These are phyloP conservation scores for Aspergillus pseudoterreus DNA, from an alignment of 2,329 filamentous ascomycete species.

Conservation along the genomic window DNA sequence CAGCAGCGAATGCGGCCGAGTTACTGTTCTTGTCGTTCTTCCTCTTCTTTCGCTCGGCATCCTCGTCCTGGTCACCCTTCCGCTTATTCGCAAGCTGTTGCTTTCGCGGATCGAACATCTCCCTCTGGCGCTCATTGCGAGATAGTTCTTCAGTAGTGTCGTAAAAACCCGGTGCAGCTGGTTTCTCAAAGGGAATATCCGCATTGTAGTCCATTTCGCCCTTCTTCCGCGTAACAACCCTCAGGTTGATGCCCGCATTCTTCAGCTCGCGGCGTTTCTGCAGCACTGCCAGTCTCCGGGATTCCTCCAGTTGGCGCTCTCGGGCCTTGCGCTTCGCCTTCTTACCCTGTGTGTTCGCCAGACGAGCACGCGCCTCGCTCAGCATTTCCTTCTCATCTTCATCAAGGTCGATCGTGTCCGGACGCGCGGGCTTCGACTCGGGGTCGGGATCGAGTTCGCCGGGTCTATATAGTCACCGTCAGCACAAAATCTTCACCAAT, in stretches of 20 bases:
- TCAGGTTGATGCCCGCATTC: conserved; percentile 97
- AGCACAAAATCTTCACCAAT: conserved; percentile 9
- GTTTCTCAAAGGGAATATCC: conserved; percentile 96
- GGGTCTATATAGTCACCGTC: conserved; percentile 48
- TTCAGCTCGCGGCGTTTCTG: conserved; percentile 97
- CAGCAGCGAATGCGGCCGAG: conserved; percentile 78
- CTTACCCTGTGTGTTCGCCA: conserved; percentile 97
- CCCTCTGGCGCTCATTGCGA: conserved; percentile 77
- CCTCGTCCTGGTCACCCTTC: conserved; percentile 86
- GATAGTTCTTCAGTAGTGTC: conserved; percentile 81
- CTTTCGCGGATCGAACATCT: conserved; percentile 86
- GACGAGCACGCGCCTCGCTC: conserved; percentile 89
- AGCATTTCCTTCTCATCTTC: conserved; percentile 99
- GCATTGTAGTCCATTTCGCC: conserved; percentile 99
- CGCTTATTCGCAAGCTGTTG: conserved; percentile 88
- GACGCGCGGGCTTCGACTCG: conserved; percentile 90
- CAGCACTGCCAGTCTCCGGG: conserved; percentile 78
- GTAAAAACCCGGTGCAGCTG: conserved; percentile 83
- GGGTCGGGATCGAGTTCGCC: conserved; percentile 97
- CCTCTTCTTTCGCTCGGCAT: conserved; percentile 72
- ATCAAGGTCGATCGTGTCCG: conserved; percentile 95
- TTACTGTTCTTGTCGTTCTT: conserved; percentile 82
- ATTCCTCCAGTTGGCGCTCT: conserved; percentile 93
- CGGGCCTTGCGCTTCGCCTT: conserved; percentile 97
- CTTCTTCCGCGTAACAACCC: conserved; percentile 84